Base-by-base conservation (phyloP, 2,329 filamentous ascomycete species). In the Phialophora expanda region DNA sequence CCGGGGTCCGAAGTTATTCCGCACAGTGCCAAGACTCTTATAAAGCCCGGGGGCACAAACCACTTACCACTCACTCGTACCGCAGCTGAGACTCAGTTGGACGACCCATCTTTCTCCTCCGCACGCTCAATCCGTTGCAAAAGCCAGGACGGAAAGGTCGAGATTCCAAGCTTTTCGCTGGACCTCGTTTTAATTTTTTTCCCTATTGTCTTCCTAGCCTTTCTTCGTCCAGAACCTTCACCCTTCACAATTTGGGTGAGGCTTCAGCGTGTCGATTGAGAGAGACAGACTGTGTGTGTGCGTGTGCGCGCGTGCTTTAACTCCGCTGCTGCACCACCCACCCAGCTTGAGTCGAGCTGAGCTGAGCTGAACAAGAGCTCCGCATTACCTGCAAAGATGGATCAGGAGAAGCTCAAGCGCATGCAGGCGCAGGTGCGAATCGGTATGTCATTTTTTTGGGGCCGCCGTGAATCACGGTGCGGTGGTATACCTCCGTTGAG, bases 341-440 rank as follows among this genome's bases (percentile, higher is more conserved):
- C 22, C 57, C 38, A 11, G 30, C 50, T 48, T 14, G 30, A 53
- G 55, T 12, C 54, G 62, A 62, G 60, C 30, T 56, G 20, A 57
- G 57, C 34, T 56, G 20, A 61, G 59, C 59, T 59, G 14, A 54
- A 54, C 5, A 61, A 62, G 26, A 24, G 20, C 38, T 48, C 74
- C 77, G 76, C 30, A 8, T 30, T 8, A 30, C 30, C 30, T 30
- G 30, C 78, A 78, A 84, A 75, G 74, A 88, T 89, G 86, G 86
- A 89, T 85, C 82, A 84, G 76, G 86, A 86, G 79, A 89, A 88
- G 84, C 80, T 89, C 77, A 85, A 85, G 78, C 86, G 81, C 78
- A 85, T 89, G 84, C 86, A 88, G 81, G 82, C 84, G 81, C 85
- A 84, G 75, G 85, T 86, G 78, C 85, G 86, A 79, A 91, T 89